These are phyloP conservation scores for Buxus sempervirens DNA, from an alignment of 164 flowering plant genomes.

Conservation along the genomic window DNA sequence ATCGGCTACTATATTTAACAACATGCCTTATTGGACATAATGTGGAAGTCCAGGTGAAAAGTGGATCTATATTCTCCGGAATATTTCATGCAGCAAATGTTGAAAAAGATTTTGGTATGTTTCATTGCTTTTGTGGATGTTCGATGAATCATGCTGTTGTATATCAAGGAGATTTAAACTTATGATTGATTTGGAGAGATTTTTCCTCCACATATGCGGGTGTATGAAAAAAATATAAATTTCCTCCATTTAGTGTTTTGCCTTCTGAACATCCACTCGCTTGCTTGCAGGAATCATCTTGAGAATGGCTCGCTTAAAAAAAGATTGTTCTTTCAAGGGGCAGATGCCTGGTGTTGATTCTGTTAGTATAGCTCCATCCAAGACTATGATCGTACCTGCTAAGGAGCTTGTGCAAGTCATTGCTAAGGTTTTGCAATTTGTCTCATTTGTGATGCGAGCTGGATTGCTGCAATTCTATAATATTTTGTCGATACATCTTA, in stretches of 20 bases:
- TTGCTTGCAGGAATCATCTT: constrained; percentile 59
- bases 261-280: constrained; percentile 3
- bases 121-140: not conserved
- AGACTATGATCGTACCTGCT: constrained; percentile 72
- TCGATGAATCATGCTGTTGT: not conserved
- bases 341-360: constrained; percentile 44
- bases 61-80: constrained; percentile 83
- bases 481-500: not conserved
- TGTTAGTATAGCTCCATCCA: constrained; percentile 56
- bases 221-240: not conserved
- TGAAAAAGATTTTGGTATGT: constrained; percentile 87
- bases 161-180: not conserved
- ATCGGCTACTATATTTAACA: constrained; percentile 65
- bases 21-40: constrained; percentile 83
- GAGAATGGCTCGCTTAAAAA: constrained; percentile 80
- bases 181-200: not conserved
- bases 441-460: constrained; percentile 4
- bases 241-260: not conserved
- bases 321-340: constrained; percentile 53
- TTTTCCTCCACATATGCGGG: not conserved
- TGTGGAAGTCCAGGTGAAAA: constrained; percentile 89
- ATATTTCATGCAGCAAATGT: constrained; percentile 72
- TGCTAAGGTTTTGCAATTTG: constrained; percentile 59
- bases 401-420: constrained; percentile 86
- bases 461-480: not conserved